A percentile compares a stretch with the other conserved stretches of the same genome.
Evolutionary conservation across 208 protist species (phyloP).

Genomic region (Trypanosoma rangeli): DNA sequence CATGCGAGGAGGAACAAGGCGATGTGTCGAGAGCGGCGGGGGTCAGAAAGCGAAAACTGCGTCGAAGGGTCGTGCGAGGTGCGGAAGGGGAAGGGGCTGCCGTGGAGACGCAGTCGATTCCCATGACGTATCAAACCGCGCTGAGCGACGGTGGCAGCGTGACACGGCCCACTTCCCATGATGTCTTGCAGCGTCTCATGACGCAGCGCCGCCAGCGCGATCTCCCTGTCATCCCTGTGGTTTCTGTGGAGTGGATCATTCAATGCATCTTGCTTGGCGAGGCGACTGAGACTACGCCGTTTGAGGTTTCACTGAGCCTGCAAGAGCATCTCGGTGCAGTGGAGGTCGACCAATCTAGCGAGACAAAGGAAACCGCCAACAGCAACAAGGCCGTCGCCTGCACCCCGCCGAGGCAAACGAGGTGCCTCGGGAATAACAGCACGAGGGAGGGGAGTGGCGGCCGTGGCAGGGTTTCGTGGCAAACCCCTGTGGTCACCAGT

Average conservation of each 20-base stretch:
- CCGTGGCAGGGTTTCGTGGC: not conserved
- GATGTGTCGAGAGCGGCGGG: conserved; percentile 12
- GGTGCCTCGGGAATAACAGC: not conserved
- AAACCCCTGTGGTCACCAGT: not conserved
- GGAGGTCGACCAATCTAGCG: not conserved
- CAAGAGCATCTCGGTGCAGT: not conserved
- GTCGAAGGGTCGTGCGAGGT: not conserved
- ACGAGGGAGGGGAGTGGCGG: not conserved
- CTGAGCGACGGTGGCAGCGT: conserved; percentile 26
- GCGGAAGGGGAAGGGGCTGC: not conserved
- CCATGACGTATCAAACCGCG: conserved; percentile 38
- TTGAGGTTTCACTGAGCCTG: conserved; percentile 25
- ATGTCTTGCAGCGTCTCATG: not conserved
- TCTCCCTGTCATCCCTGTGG: conserved; percentile 25
- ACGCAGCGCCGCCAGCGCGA: conserved; percentile 1
- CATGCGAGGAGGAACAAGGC: not conserved
- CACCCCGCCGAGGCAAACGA: conserved; percentile 1
- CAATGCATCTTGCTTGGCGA: conserved; percentile 53
- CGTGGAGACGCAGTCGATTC: conserved; percentile 29
- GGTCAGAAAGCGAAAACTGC: not conserved
- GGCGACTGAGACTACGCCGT: conserved; percentile 31
- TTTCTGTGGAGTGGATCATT: conserved; percentile 63
- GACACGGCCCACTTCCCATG: conserved; percentile 3
- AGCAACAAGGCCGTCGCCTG: not conserved
- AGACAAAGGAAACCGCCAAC: not conserved